A percentile compares a stretch with the other conserved stretches of the same genome.
Evolutionary conservation across 2,329 filamentous ascomycete genomes (phyloP).

Genomic region (Fusarium caatingaense): DNA sequence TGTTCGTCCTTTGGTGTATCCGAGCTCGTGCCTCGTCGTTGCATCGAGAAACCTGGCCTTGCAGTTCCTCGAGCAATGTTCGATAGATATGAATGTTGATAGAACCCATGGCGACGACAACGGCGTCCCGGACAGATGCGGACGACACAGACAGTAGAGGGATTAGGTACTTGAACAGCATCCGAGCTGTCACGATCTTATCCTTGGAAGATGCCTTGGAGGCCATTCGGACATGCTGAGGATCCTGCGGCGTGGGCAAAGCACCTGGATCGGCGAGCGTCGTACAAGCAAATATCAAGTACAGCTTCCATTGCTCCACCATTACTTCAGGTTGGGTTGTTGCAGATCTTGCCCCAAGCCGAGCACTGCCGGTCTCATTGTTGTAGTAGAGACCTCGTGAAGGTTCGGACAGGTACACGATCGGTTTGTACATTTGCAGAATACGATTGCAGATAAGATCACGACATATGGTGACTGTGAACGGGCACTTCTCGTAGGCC

Average conservation of each 20-base stretch:
- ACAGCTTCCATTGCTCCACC: conserved; percentile 97
- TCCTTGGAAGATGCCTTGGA: conserved; percentile 76
- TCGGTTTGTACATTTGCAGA: conserved; percentile 89
- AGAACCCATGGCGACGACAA: conserved; percentile 90
- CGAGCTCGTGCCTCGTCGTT: conserved; percentile 89
- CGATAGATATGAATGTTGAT: conserved; percentile 96
- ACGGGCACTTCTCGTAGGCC: conserved; percentile 89
- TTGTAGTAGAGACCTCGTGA: conserved; percentile 73
- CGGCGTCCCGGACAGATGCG: conserved; percentile 85
- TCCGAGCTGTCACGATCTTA: conserved; percentile 87
- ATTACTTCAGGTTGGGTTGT: conserved; percentile 85
- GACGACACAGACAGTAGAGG: conserved; percentile 86
- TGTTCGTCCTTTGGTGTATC: conserved; percentile 87
- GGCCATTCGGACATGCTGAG: conserved; percentile 82
- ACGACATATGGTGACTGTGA: conserved; percentile 88
- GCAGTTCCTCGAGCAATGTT: conserved; percentile 88
- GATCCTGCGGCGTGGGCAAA: conserved; percentile 61
- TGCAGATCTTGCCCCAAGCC: conserved; percentile 65
- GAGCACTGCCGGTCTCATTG: conserved; percentile 66
- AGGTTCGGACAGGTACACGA: conserved; percentile 81
- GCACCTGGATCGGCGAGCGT: conserved; percentile 87
- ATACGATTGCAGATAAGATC: conserved; percentile 94
- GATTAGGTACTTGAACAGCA: conserved; percentile 91
- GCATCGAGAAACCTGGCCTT: conserved; percentile 85
- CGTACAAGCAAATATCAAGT: conserved; percentile 96